Evolutionary conservation across 2,329 filamentous ascomycete genomes (phyloP).

Genomic region (Acarospora socialis): DNA sequence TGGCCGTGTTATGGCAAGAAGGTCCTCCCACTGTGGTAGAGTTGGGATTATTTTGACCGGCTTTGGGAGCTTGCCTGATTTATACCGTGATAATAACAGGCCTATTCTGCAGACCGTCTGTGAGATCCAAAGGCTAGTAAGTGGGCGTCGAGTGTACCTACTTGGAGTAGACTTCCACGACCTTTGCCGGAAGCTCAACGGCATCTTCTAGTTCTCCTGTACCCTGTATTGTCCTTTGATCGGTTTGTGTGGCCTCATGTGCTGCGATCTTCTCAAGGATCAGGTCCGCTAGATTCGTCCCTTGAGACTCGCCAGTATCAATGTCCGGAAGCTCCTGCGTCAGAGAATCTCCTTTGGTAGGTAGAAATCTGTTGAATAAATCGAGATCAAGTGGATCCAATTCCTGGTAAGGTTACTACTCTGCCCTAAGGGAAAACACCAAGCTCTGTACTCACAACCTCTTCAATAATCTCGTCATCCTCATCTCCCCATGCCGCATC

Average conservation of each 20-base stretch:
- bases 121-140: conserved; percentile 3
- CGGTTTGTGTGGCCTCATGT: conserved; percentile 46
- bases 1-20: conserved; percentile 71
- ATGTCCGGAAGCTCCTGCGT: conserved; percentile 36
- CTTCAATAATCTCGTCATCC: conserved; percentile 52
- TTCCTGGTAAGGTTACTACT: conserved; percentile 36
- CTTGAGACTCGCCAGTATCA: conserved; percentile 31
- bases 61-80: conserved; percentile 91
- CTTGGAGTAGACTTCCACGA: conserved; percentile 89
- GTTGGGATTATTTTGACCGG: conserved; percentile 95
- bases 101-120: conserved; percentile 71
- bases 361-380: conserved; percentile 82
- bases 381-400: conserved; percentile 81
- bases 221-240: conserved; percentile 32
- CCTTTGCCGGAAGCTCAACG: conserved; percentile 75
- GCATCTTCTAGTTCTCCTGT: conserved; percentile 58
- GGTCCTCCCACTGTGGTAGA: conserved; percentile 80
- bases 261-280: conserved; percentile 90
- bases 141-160: conserved; percentile 25
- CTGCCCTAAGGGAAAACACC: background rate
- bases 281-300: conserved; percentile 76
- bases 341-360: conserved; percentile 57
- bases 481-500: conserved; percentile 61
- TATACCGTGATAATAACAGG: conserved; percentile 78
- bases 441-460: conserved; percentile 30